Percentiles rank a stretch among this genome's conserved stretches.
Evolutionary conservation across 2,329 filamentous ascomycete species (phyloP).

Genomic region (Amesomyces nigricolor): DNA sequence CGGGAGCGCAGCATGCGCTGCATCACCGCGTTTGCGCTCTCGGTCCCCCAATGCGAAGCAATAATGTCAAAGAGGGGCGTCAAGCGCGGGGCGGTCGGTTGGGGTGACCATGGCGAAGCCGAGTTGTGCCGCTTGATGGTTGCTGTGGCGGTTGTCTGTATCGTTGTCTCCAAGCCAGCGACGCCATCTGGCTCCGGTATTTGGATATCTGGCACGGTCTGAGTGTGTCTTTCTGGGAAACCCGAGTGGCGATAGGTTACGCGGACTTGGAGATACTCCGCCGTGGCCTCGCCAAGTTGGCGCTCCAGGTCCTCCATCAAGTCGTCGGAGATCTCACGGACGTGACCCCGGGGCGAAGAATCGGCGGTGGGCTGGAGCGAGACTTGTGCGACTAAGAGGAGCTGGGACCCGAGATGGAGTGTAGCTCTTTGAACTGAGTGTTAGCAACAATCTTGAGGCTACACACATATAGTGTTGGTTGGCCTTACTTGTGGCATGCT

Average conservation of each 20-base stretch:
- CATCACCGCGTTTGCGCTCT: constrained; percentile 40
- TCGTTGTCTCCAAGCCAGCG: constrained; percentile 39
- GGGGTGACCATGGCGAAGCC: constrained; percentile 48
- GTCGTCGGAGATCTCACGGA: constrained; percentile 44
- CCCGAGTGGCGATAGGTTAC: constrained; percentile 53
- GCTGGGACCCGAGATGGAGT: constrained; percentile 36
- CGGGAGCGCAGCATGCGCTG: constrained; percentile 28
- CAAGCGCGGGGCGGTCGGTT: constrained; percentile 29
- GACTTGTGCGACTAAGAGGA: constrained; percentile 46
- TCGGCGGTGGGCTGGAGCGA: constrained; percentile 29
- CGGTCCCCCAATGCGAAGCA: constrained; percentile 44
- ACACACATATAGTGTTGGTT: background rate
- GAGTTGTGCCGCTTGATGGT: constrained; percentile 45
- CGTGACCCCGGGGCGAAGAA: constrained; percentile 21
- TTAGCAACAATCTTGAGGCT: background rate
- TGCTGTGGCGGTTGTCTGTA: constrained; percentile 50
- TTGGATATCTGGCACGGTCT: background rate
- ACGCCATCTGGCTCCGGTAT: constrained; percentile 30
- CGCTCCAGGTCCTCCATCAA: constrained; percentile 55
- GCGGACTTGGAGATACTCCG: constrained; percentile 47
- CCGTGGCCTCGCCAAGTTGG: constrained; percentile 45
- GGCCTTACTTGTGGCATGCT: constrained; percentile 36
- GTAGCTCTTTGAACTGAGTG: constrained; percentile 17
- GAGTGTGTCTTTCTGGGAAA: constrained; percentile 37
- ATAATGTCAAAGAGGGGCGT: constrained; percentile 42